Base-by-base conservation (phyloP, 331 rosid species). In the Ulmus americana region DNA sequence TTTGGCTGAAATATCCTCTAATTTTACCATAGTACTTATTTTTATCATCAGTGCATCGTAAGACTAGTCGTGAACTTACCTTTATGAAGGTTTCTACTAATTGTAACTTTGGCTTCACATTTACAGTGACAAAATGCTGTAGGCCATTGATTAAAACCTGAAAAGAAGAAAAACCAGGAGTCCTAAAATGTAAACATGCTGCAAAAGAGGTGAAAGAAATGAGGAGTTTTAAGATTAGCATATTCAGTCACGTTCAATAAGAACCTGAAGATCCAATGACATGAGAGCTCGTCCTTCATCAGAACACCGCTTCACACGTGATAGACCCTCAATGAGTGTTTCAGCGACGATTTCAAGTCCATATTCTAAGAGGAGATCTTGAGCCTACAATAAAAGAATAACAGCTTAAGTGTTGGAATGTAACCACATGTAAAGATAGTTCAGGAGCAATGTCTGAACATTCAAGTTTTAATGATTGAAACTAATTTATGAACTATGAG, bases 211-310 rank as follows among this genome's bases (percentile, higher is more conserved):
- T 45, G 64, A 61, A 22, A 13, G 51, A 1, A 53, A 20, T 39
- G 18, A 60, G 51, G 69, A 72, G 45, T 7, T 14, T 46, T 38
- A n/a, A 68, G 8, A 60, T 56, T 59, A n/a, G 48, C 40, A 46
- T 20, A 40, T 28, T 28, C 60, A 22, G 55, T 20, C 22, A 50
- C 15, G 11, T 20, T 47, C 7, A 14, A 45, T 71, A 78, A 45
- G 40, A 70, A 90, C 97, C 97, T 90, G 97, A 43, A 91, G 86
- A 79, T 91, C 97, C 80, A 94, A 80, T 48, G 96, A 90, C 99
- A 94, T 94, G 44, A 90, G 85, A 49, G 95, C 99, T 22, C 99
- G 90, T 43, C 99, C 99, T 80, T 94, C 97, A 70, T 94, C 99
- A 51, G 86, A 85, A 79, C 99, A 94, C 78, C 88, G 81, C 88